phyloP scores from a whole-genome alignment of 2,329 filamentous ascomycete genomes.

The Cladorrhinum sp. region DNA sequence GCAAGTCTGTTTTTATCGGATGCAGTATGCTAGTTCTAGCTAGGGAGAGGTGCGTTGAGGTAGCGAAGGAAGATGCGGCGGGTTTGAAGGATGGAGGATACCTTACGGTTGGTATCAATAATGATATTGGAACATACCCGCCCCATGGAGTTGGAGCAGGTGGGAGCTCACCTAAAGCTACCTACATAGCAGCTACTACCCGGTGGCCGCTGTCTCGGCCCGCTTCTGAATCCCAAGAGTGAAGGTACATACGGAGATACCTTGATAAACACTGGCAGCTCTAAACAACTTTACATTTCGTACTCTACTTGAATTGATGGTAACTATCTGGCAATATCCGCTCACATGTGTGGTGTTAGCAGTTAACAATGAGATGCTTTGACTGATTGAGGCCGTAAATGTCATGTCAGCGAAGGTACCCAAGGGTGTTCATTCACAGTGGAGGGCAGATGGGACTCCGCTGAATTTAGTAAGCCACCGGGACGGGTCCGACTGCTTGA shows the following conservation, averaged over 20 bases:
- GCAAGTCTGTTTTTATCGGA: neutral
- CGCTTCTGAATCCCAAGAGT: neutral
- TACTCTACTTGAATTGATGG: too few relatives aligned
- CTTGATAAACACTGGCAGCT: neutral
- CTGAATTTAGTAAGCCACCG: neutral
- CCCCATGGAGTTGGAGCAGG: neutral
- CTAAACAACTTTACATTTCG: too few relatives aligned
- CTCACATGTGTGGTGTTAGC: too few relatives aligned
- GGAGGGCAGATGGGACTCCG: too few relatives aligned
- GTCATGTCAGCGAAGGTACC: too few relatives aligned
- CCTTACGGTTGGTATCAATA: neutral
- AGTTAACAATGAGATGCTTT: too few relatives aligned
- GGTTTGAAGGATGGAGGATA: neutral
- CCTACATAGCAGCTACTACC: neutral
- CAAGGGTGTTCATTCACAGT: too few relatives aligned
- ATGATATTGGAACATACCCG: neutral
- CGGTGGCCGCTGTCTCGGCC: neutral
- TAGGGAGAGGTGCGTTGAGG: neutral
- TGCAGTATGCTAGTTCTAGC: neutral
- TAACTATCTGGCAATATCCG: too few relatives aligned
- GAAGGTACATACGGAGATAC: neutral
- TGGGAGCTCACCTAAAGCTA: neutral
- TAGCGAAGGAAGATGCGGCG: neutral
- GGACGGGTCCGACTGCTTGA: neutral
- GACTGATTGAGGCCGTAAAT: too few relatives aligned